Evolutionary conservation across 2,329 filamentous ascomycete genomes (phyloP), one percentile per base, ranked within the genome.

Genomic region (Aurifilum marmelostoma): DNA sequence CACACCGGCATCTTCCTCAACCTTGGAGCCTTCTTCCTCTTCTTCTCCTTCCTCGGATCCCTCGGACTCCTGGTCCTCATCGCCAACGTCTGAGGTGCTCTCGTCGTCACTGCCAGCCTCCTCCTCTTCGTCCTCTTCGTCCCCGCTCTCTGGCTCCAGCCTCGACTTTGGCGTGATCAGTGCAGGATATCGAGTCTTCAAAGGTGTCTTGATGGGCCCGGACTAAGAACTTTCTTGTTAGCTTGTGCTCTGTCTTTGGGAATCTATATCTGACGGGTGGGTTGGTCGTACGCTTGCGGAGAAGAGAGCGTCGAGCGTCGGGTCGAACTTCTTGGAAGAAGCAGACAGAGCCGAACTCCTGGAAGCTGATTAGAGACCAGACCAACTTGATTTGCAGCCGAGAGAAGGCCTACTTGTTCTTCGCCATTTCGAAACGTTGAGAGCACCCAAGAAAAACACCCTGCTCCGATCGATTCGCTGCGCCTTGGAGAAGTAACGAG

Each of bases 251-350:
- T 18, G 24, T 3, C 43, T 16, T 43, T 14, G 39, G 32, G 61
- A 39, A 24, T 60, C 69, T 8, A 24, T 34, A 41, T 11, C 7
- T 27, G 41, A 34, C 2, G 24, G 16, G 12, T 9, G 12, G 37
- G 24, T 85, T n/a, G 34, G 34, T 34, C 89, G 82, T 85, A 93
- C 91, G 83, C 91, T 93, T 68, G 85, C 83, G 68, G 89, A 85
- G 80, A 94, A 94, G 52, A 94, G 84, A 71, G 90, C 89, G 75
- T 89, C 85, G 73, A 94, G 83, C 67, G 84, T 81, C 77, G 91
- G 90, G 82, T 94, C 91, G 70, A 93, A 83, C 70, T 84, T 83
- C 78, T 87, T 87, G 68, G 82, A 79, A 47, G 83, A 79, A 71
- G 82, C 83, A 65, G 78, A 73, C 70, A 88, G 74, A 68, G 75